Evolutionary conservation across 345 rosid genomes (phyloP).

Genomic region (Conringia planisiliqua): DNA sequence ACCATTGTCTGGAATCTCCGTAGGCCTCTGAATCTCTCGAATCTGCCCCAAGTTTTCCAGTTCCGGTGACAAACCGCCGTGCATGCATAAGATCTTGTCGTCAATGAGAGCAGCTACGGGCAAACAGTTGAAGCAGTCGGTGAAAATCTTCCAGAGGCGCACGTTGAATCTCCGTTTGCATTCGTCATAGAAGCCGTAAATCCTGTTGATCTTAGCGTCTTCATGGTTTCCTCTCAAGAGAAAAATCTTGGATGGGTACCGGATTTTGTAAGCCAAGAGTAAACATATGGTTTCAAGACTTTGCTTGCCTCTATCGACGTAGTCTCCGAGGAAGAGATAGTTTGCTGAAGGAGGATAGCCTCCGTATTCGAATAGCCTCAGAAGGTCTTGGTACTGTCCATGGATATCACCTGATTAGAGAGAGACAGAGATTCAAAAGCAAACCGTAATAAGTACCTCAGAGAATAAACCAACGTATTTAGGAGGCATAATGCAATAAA

Average conservation of each 20-base stretch:
- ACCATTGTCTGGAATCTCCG: constrained; percentile 87
- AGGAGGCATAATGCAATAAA: background rate
- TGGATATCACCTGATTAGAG: constrained; percentile 73
- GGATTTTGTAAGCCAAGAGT: constrained; percentile 90
- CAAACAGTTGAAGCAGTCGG: constrained; percentile 89
- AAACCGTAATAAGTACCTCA: constrained; percentile 1
- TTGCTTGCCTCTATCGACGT: constrained; percentile 96
- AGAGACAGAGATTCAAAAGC: background rate
- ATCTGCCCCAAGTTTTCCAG: constrained; percentile 70
- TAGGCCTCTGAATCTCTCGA: constrained; percentile 74
- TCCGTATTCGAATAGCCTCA: constrained; percentile 77
- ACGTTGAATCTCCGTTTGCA: constrained; percentile 96
- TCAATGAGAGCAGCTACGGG: constrained; percentile 93
- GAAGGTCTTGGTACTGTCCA: constrained; percentile 94
- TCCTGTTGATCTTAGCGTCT: constrained; percentile 92
- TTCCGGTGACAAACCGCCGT: constrained; percentile 92
- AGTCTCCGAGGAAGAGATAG: constrained; percentile 95
- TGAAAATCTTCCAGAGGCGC: constrained; percentile 88
- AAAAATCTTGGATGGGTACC: constrained; percentile 64
- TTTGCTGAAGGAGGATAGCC: constrained; percentile 89
- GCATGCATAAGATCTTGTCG: constrained; percentile 94
- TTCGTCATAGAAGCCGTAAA: constrained; percentile 98
- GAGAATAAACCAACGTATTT: background rate
- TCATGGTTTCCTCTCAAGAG: constrained; percentile 98
- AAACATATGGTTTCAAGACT: constrained; percentile 96